phyloP scores from a whole-genome alignment of 805 yeast genomes.

The Candida nemodendra region DNA sequence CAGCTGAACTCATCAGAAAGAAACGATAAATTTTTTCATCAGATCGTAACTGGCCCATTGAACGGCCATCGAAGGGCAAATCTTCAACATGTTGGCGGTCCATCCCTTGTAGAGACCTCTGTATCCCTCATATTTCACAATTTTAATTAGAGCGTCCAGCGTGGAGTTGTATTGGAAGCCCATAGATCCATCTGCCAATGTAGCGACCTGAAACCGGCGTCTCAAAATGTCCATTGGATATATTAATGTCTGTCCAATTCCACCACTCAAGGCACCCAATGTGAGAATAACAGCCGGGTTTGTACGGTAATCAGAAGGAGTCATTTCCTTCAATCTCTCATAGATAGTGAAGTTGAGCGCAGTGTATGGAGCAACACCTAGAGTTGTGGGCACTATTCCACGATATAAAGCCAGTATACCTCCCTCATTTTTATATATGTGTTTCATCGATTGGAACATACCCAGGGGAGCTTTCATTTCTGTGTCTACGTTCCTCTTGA shows the following conservation, averaged over 20 bases:
- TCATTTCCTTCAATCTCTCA: constrained; percentile 69
- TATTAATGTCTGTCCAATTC: constrained; percentile 83
- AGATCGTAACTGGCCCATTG: constrained; percentile 87
- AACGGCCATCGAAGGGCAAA: constrained; percentile 93
- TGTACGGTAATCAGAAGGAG: constrained; percentile 29
- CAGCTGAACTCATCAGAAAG: too few species aligned
- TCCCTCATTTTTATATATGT: constrained; percentile 76
- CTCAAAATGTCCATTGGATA: constrained; percentile 90
- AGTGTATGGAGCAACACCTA: constrained; percentile 96
- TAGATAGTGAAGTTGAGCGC: constrained; percentile 90
- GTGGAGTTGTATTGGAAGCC: constrained; percentile 84
- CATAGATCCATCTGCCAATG: constrained; percentile 72
- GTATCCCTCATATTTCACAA: constrained; percentile 71
- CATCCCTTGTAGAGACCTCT: constrained; percentile 71
- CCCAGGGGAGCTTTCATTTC: constrained; percentile 62
- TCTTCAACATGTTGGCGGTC: constrained; percentile 81
- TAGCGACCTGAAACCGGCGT: constrained; percentile 86
- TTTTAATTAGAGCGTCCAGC: constrained; percentile 66
- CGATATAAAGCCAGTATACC: constrained; percentile 75
- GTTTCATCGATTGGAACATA: constrained; percentile 52
- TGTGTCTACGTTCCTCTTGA: constrained; percentile 34
- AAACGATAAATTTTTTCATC: constrained; percentile 45
- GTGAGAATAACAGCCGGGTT: constrained; percentile 54
- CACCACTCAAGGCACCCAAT: constrained; percentile 86
- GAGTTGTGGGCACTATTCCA: constrained; percentile 86